Conservation (phyloP, 768 basidiomycete genomes). For the Amanita rimosa region DNA sequence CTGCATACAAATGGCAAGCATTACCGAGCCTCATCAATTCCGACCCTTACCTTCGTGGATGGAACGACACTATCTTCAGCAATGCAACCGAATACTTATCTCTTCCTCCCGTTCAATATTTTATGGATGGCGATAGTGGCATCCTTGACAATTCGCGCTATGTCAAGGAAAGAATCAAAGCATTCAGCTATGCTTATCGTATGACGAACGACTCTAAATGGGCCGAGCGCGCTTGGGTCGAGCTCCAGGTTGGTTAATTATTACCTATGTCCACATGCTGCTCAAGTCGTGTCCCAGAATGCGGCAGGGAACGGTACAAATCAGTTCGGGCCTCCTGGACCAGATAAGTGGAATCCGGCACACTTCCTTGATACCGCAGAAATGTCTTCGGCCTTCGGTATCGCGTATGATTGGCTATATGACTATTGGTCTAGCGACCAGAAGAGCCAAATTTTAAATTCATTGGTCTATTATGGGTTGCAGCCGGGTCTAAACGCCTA, state of each 20-base stretch:
- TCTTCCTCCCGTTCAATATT: constrained; percentile 56
- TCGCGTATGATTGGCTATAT: constrained; percentile 96
- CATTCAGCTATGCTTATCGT: constrained; percentile 81
- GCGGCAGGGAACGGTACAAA: constrained; percentile 60
- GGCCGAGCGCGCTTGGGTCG: constrained; percentile 76
- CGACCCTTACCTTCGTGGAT: constrained; percentile 77
- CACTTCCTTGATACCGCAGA: constrained; percentile 97
- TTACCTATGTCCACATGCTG: background rate
- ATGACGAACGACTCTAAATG: constrained; percentile 90
- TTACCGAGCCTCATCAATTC: constrained; percentile 65
- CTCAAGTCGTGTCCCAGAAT: constrained; percentile 31
- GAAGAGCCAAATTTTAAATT: constrained; percentile 52
- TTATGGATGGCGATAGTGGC: constrained; percentile 75
- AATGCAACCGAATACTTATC: constrained; percentile 74
- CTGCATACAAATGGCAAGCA: constrained; percentile 82
- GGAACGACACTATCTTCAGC: constrained; percentile 86
- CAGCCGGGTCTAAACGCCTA: constrained; percentile 48
- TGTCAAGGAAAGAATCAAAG: constrained; percentile 87
- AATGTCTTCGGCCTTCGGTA: constrained; percentile 77
- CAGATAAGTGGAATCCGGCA: constrained; percentile 69
- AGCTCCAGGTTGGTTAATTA: constrained; percentile 55
- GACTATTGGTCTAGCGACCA: constrained; percentile 71
- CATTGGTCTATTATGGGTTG: constrained; percentile 74
- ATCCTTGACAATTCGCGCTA: constrained; percentile 86
- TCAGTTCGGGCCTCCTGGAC: constrained; percentile 47